Conservation (phyloP, 176 grass and related monocot genomes). For the bread wheat (Triticum aestivum) region DNA sequence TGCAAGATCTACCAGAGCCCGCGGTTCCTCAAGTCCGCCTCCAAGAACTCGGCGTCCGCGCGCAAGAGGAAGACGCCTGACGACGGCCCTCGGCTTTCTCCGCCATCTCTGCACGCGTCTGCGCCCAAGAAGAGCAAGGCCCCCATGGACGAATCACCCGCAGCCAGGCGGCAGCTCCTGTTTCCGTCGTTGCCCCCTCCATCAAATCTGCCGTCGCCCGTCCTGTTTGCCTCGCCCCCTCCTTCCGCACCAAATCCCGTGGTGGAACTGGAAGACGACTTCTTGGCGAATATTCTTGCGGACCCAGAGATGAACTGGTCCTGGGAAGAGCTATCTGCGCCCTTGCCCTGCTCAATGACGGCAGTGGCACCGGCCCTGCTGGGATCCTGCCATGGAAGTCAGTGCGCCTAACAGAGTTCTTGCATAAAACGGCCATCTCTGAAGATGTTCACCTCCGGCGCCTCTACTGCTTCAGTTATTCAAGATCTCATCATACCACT, state of each 20-base stretch:
- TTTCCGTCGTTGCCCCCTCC: background rate
- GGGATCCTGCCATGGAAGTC: too few relatives aligned
- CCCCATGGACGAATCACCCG: background rate
- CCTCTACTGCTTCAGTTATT: too few relatives aligned
- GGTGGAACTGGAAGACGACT: background rate
- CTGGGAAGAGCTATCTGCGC: background rate
- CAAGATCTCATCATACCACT: too few relatives aligned
- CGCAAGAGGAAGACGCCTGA: slow-evolving; percentile 1
- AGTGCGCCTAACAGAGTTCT: too few relatives aligned
- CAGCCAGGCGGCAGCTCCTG: background rate
- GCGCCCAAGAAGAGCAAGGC: background rate
- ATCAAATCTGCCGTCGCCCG: background rate
- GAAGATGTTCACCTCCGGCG: too few relatives aligned
- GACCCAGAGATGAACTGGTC: background rate
- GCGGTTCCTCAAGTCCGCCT: background rate
- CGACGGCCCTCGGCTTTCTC: background rate
- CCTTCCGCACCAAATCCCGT: background rate
- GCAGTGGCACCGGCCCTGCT: background rate
- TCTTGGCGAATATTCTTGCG: background rate
- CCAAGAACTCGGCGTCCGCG: background rate
- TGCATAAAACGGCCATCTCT: too few relatives aligned
- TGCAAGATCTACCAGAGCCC: slow-evolving; percentile 11
- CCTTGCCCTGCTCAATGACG: background rate
- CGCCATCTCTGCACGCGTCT: background rate
- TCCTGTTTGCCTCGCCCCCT: background rate